phyloP scores from a whole-genome alignment of 1,139 yeast species.

The Sugiyamaella paludigena region DNA sequence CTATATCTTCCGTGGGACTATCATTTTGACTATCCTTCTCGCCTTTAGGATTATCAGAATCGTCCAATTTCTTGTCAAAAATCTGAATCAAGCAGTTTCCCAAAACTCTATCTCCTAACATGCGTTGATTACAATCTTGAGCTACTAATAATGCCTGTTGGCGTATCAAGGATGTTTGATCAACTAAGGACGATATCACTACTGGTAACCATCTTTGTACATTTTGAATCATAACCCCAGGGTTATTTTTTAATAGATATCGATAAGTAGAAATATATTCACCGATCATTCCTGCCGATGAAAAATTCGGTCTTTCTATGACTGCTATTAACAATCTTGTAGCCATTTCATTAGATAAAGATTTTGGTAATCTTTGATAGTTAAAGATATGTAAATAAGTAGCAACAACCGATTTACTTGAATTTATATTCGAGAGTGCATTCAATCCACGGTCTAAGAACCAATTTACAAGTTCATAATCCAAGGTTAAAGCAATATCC shows the following conservation, averaged over 20 bases:
- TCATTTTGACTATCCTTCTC: not conserved
- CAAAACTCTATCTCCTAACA: constrained; percentile 19
- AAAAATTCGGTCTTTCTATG: constrained; percentile 23
- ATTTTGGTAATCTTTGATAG: constrained; percentile 26
- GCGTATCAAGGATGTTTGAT: constrained; percentile 23
- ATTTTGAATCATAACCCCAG: constrained; percentile 22
- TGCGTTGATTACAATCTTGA: constrained; percentile 24
- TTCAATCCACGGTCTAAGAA: constrained; percentile 27
- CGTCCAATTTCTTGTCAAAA: constrained; percentile 18
- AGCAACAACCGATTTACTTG: constrained; percentile 28
- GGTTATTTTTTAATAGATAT: constrained; percentile 19
- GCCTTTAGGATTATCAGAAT: not conserved
- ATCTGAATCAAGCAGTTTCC: constrained; percentile 19
- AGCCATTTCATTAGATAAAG: constrained; percentile 26
- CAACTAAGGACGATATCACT: constrained; percentile 23
- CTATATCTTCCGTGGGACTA: not conserved
- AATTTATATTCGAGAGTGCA: constrained; percentile 22
- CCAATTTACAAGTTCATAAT: constrained; percentile 25
- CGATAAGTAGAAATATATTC: constrained; percentile 27
- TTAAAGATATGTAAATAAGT: constrained; percentile 31
- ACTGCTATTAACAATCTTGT: constrained; percentile 22
- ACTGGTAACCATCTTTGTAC: constrained; percentile 29
- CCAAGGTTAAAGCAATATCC: constrained; percentile 25
- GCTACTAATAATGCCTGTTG: constrained; percentile 25
- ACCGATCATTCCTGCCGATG: constrained; percentile 27